These are phyloP conservation scores for Aspergillus carbonarius DNA, from an alignment of 2,329 filamentous ascomycete genomes.

Conservation along the genomic window DNA sequence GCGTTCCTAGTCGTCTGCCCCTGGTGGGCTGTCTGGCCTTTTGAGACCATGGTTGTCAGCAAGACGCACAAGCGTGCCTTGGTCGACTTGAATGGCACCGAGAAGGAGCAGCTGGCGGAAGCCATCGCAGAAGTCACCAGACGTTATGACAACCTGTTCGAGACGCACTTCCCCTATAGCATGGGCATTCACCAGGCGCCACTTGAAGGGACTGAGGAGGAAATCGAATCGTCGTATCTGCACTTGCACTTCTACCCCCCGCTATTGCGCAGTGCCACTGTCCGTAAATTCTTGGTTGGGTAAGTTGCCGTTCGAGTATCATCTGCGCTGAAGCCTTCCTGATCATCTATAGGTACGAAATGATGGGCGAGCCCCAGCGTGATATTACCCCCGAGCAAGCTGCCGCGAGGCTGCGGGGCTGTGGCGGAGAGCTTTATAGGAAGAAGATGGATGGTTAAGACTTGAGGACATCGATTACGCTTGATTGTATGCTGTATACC, in stretches of 20 bases:
- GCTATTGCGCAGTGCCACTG: slow-evolving; percentile 84
- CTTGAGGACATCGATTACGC: not conserved
- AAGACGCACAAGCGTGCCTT: slow-evolving; percentile 82
- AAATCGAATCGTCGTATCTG: slow-evolving; percentile 84
- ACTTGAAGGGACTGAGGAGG: slow-evolving; percentile 74
- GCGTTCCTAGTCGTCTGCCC: slow-evolving; percentile 85
- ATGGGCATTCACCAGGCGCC: slow-evolving; percentile 97
- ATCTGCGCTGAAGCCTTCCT: slow-evolving; percentile 7
- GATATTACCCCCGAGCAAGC: slow-evolving; percentile 98
- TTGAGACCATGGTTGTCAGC: slow-evolving; percentile 86
- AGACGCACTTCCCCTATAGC: slow-evolving; percentile 95
- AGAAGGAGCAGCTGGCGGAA: slow-evolving; percentile 74
- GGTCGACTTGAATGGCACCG: slow-evolving; percentile 72
- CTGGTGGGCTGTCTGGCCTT: slow-evolving; percentile 98
- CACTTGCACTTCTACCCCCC: slow-evolving; percentile 99
- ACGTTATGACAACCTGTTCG: slow-evolving; percentile 94
- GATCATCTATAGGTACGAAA: slow-evolving; percentile 64
- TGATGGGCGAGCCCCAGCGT: slow-evolving; percentile 95
- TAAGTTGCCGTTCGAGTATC: slow-evolving; percentile 30
- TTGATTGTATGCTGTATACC: not conserved
- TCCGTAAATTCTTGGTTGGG: slow-evolving; percentile 93
- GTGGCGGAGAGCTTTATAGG: slow-evolving; percentile 81
- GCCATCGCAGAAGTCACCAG: slow-evolving; percentile 83
- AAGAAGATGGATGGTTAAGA: slow-evolving; percentile 51
- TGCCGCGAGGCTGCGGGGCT: slow-evolving; percentile 70